A percentile compares a stretch with the other conserved stretches of the same genome.
phyloP scores from a whole-genome alignment of 208 protist genomes.

The Entamoeba histolytica region DNA sequence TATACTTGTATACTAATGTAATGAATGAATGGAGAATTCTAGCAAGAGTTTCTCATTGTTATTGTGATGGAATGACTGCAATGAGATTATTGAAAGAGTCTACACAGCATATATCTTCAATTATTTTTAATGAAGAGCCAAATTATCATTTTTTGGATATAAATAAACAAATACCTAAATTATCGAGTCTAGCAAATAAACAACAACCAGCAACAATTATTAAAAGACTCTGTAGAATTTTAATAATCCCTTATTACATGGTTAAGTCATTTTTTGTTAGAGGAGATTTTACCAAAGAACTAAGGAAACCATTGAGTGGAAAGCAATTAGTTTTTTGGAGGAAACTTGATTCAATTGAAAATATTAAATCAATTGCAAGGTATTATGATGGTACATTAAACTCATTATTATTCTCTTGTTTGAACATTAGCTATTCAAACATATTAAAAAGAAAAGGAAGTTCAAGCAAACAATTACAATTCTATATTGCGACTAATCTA shows the following conservation, averaged over 20 bases:
- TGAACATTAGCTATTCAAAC: background rate
- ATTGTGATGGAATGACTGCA: background rate
- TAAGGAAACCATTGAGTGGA: background rate
- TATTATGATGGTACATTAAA: background rate
- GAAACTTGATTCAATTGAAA: background rate
- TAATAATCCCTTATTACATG: background rate
- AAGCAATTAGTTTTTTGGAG: background rate
- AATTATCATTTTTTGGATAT: background rate
- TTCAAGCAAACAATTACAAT: background rate
- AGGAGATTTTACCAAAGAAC: background rate
- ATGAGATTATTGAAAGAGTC: background rate
- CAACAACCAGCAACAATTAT: background rate
- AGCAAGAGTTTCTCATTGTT: background rate
- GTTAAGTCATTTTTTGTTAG: background rate
- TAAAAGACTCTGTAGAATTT: background rate
- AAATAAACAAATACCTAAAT: background rate
- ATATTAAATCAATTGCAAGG: background rate
- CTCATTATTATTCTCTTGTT: background rate
- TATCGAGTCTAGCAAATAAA: no score
- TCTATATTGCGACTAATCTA: background rate
- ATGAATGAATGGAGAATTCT: background rate
- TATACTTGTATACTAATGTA: background rate
- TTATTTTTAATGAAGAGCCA: background rate
- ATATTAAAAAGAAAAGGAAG: background rate
- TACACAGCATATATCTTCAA: background rate